Evolutionary conservation across 1,139 yeast genomes (phyloP), one percentile per base, ranked within the genome.

Genomic region (Hanseniaspora uvarum): DNA sequence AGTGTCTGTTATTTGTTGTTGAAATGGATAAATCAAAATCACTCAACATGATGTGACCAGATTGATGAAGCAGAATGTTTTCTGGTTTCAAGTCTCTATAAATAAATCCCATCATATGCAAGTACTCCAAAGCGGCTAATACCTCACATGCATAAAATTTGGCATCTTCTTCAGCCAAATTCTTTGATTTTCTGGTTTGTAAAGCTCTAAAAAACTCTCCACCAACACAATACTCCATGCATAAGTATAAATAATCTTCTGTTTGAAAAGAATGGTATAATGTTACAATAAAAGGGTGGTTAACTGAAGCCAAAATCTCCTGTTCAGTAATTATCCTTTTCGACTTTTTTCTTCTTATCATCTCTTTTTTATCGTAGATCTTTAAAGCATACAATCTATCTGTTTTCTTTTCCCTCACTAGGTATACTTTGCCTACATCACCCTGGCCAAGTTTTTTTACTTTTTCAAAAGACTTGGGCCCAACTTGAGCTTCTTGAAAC

Each of bases 171-270:
- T 94, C 99, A 38, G 80, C 75, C 16, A 94, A 82, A 58, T 95
- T 85, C 65, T 88, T 87, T 53, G 89, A 79, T 58, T 82, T 85
- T 58, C 96, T 76, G 0, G 96, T 88, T 69, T 94, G 98, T 53
- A 94, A 71, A 0, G 98, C 98, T 57, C 98, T 74, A 73, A 94
- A 94, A 65, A 94, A 94, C 69, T 94, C 99, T 48, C 99, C 98
- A 21, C 99, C 99, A 94, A 92, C 88, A 66, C 98, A 94, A 64
- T 92, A 94, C 68, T 94, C 99, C 96, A 94, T 89, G 66, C 98
- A 94, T 52, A 94, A 76, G 64, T 89, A 94, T n/a, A 94, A 70
- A 65, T 85, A 81, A 60, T 89, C 96, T 55, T 86, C 94, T 12
- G 95, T 84, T 68, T 94, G 98, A 71, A 94, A 94, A 0, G 96